These are phyloP conservation scores for Martiniozyma abietophila DNA, from an alignment of 805 yeast genomes.

Conservation along the genomic window DNA sequence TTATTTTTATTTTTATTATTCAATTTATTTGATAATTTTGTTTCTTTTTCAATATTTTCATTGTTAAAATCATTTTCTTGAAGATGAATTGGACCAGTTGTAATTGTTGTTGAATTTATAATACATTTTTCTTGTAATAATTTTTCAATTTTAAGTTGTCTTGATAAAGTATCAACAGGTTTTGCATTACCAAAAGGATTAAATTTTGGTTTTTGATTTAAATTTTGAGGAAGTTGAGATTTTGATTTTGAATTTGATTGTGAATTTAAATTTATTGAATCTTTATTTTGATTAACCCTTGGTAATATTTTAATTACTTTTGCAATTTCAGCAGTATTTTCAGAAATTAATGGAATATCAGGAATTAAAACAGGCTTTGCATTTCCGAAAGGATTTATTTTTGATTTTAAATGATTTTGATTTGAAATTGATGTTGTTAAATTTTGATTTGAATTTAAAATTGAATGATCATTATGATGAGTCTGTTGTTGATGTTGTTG, in stretches of 20 bases:
- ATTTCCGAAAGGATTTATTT: slow-evolving; percentile 62
- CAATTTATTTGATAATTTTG: too few relatives aligned
- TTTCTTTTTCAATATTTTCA: too few relatives aligned
- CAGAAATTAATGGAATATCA: slow-evolving; percentile 12
- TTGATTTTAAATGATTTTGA: too few relatives aligned
- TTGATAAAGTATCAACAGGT: slow-evolving; percentile 71
- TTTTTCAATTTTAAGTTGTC: slow-evolving; percentile 54
- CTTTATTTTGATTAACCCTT: neutral
- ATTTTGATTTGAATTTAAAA: too few relatives aligned
- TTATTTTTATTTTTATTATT: too few relatives aligned
- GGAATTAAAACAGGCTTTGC: slow-evolving; percentile 54
- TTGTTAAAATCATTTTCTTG: slow-evolving; percentile 5
- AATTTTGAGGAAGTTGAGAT: neutral
- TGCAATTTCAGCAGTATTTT: slow-evolving; percentile 10
- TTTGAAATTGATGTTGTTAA: too few relatives aligned
- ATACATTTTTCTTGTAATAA: slow-evolving; percentile 33
- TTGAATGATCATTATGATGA: too few relatives aligned
- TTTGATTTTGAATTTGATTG: neutral
- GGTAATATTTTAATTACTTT: slow-evolving; percentile 1
- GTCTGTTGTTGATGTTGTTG: slow-evolving; percentile 1
- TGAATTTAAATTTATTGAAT: neutral
- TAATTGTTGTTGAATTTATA: slow-evolving; percentile 33
- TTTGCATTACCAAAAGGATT: slow-evolving; percentile 82
- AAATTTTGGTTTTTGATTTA: slow-evolving; percentile 26
- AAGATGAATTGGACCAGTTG: slow-evolving; percentile 15